Percentiles rank a stretch among this genome's conserved stretches.
These are phyloP conservation scores for Alternaria hordeiaustralica DNA, from an alignment of 2,329 filamentous ascomycete species.

Conservation along the genomic window DNA sequence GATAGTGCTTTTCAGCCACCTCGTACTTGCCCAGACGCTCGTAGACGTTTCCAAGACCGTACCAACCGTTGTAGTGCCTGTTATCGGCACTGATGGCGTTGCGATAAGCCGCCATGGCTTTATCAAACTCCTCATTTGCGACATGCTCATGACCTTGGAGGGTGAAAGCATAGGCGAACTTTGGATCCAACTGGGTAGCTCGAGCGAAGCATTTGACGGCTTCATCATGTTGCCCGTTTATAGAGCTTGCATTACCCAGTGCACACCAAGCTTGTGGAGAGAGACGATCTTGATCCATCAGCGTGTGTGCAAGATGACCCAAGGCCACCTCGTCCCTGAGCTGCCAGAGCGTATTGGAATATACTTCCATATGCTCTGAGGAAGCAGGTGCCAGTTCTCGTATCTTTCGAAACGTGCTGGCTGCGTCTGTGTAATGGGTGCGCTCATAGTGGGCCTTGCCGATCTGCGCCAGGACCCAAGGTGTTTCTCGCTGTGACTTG, in stretches of 20 bases:
- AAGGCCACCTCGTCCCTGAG: slow-evolving; percentile 90
- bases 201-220: slow-evolving; percentile 93
- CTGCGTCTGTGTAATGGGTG: slow-evolving; percentile 82
- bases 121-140: slow-evolving; percentile 95
- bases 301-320: slow-evolving; percentile 88
- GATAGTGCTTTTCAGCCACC: slow-evolving; percentile 89
- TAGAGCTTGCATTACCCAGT: slow-evolving; percentile 91
- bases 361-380: slow-evolving; percentile 95
- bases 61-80: slow-evolving; percentile 98
- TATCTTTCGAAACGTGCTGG: slow-evolving; percentile 82
- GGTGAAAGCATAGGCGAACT: slow-evolving; percentile 94
- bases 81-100: slow-evolving; percentile 84
- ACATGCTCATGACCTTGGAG: slow-evolving; percentile 96
- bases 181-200: slow-evolving; percentile 86
- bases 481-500: slow-evolving; percentile 80
- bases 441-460: slow-evolving; percentile 92
- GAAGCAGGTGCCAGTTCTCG: slow-evolving; percentile 80
- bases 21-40: slow-evolving; percentile 91
- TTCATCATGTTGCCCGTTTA: slow-evolving; percentile 91
- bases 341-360: slow-evolving; percentile 99
- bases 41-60: slow-evolving; percentile 81
- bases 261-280: slow-evolving; percentile 97
- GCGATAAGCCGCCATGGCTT: slow-evolving; percentile 86
- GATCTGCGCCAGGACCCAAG: slow-evolving; percentile 91
- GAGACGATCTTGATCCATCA: slow-evolving; percentile 84